Evolutionary conservation across 139 green algal genomes (phyloP).

Genomic region (Chlamydomonas eustigma): DNA sequence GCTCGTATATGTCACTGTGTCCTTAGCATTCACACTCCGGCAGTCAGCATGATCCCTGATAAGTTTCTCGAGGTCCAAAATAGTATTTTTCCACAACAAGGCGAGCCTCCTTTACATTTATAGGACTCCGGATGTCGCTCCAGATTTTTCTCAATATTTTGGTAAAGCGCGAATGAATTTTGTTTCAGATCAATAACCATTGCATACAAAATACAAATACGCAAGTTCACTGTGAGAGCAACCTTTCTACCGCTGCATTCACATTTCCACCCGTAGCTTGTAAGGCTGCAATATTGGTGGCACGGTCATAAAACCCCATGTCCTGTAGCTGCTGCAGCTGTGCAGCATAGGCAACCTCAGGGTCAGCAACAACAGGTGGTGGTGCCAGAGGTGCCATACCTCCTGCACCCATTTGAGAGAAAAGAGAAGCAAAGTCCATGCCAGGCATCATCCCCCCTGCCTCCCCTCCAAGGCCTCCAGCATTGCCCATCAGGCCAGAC

Average conservation of each 20-base stretch:
- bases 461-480: neutral
- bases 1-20: too few relatives aligned
- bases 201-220: too few relatives aligned
- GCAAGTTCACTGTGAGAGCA: conserved; percentile 56
- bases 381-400: conserved; percentile 7
- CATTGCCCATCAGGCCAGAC: neutral
- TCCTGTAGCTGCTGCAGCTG: conserved; percentile 87
- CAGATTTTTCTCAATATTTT: too few relatives aligned
- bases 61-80: too few relatives aligned
- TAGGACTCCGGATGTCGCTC: too few relatives aligned
- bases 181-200: too few relatives aligned
- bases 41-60: too few relatives aligned
- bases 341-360: conserved; percentile 64
- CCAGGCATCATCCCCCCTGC: conserved; percentile 25
- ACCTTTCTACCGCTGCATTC: conserved; percentile 79
- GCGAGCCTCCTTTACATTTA: too few relatives aligned
- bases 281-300: conserved; percentile 30
- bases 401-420: conserved; percentile 5
- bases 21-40: too few relatives aligned
- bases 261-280: conserved; percentile 80
- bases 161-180: too few relatives aligned
- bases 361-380: conserved; percentile 42
- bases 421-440: conserved; percentile 16
- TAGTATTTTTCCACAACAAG: too few relatives aligned
- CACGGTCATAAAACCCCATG: conserved; percentile 84